Conservation (phyloP, 2,329 filamentous ascomycete genomes). For the Verticillium nubilum region DNA sequence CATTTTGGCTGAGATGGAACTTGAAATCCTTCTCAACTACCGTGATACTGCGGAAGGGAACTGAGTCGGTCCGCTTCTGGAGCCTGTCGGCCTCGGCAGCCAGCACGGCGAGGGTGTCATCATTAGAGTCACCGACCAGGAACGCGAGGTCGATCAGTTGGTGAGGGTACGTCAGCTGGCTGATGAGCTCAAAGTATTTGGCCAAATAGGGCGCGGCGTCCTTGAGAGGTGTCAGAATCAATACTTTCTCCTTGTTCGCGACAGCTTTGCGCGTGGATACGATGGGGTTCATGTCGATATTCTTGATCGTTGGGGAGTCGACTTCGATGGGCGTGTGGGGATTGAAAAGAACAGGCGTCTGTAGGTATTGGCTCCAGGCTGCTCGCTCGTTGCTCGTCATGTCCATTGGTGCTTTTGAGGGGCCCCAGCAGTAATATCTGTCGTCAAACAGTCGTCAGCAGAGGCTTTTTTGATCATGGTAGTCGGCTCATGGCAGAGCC, state of each 20-base stretch:
- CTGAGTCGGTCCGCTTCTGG: conserved; percentile 72
- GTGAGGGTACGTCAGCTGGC: conserved; percentile 88
- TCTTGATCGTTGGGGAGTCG: conserved; percentile 72
- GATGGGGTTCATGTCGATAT: conserved; percentile 80
- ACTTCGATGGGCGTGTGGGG: conserved; percentile 83
- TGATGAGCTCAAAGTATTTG: conserved; percentile 90
- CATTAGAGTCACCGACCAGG: conserved; percentile 83
- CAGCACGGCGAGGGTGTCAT: conserved; percentile 87
- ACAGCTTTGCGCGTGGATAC: conserved; percentile 74
- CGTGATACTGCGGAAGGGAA: conserved; percentile 78
- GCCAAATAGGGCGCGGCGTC: conserved; percentile 78
- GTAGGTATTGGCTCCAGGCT: conserved; percentile 80
- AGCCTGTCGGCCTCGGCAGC: conserved; percentile 81
- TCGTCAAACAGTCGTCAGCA: background rate
- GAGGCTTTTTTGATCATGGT: background rate
- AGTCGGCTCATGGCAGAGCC: background rate
- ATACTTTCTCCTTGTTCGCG: conserved; percentile 76
- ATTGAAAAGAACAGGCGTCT: conserved; percentile 95
- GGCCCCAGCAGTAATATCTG: conserved; percentile 97
- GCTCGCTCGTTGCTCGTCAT: conserved; percentile 90
- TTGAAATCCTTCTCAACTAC: conserved; percentile 93
- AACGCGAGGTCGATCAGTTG: conserved; percentile 93
- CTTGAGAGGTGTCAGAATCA: conserved; percentile 89
- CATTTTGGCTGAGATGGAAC: conserved; percentile 66
- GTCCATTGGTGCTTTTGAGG: conserved; percentile 89